Conservation (phyloP, 2,329 filamentous ascomycete genomes). For the Pyrenophora tritici-repentis region DNA sequence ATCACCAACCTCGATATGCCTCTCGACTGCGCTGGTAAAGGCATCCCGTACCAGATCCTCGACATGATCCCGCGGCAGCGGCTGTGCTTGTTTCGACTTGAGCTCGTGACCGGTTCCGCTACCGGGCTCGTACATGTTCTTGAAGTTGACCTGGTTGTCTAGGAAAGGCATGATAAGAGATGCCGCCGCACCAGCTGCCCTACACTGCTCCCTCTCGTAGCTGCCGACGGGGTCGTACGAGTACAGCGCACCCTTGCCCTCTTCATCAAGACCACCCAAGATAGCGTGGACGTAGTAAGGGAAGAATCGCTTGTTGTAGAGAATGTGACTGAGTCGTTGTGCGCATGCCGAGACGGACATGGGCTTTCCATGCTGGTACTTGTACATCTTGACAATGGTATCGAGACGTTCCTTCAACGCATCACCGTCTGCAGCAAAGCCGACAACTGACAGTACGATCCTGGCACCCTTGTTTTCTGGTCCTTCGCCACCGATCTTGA, state of each 20-base stretch:
- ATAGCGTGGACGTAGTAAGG: slow-evolving; percentile 98
- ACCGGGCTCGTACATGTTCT: slow-evolving; percentile 93
- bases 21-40: slow-evolving; percentile 96
- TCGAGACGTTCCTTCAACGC: slow-evolving; percentile 93
- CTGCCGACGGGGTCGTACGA: slow-evolving; percentile 97
- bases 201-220: slow-evolving; percentile 96
- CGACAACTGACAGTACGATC: slow-evolving; percentile 90
- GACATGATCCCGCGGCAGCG: slow-evolving; percentile 73
- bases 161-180: slow-evolving; percentile 98
- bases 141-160: slow-evolving; percentile 99
- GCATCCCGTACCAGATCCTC: slow-evolving; percentile 93
- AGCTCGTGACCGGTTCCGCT: slow-evolving; percentile 83
- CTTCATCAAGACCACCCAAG: slow-evolving; percentile 89
- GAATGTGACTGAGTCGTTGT: slow-evolving; percentile 89
- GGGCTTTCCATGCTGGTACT: slow-evolving; percentile 94
- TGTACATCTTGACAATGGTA: slow-evolving; percentile 97
- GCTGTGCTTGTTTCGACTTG: slow-evolving; percentile 69
- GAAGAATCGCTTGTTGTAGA: slow-evolving; percentile 98
- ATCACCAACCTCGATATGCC: slow-evolving; percentile 98
- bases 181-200: slow-evolving; percentile 87
- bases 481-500: slow-evolving; percentile 92
- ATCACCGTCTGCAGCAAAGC: slow-evolving; percentile 92
- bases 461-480: slow-evolving; percentile 82
- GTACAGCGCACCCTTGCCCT: slow-evolving; percentile 92
- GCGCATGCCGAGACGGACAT: slow-evolving; percentile 95